Evolutionary conservation across 2,329 filamentous ascomycete genomes (phyloP), one percentile per base, ranked within the genome.

Genomic region (Xylaria multiplex): DNA sequence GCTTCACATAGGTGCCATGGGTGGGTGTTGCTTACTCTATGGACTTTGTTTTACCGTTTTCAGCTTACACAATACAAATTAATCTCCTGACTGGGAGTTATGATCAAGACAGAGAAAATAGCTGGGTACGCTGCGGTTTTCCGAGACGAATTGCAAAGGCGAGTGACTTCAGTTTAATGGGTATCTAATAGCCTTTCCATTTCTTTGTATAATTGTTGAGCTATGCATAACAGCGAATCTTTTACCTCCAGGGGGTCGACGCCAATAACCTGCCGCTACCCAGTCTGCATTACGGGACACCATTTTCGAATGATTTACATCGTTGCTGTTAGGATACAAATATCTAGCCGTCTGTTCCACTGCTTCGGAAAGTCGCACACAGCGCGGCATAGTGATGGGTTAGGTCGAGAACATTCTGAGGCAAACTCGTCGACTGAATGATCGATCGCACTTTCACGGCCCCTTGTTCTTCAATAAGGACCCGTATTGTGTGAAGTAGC

Each of bases 361-460:
- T 96, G 85, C 94, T 98, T 74, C 93, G 89, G 82, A 99, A 99
- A 0, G 93, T 93, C 22, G 95, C 94, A 78, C 96, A 99, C 42
- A 99, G 84, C 63, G 93, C 93, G 22, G 95, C 96, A 77, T 99
- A 99, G 77, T 97, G 92, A 79, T 99, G 95, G 30, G 96, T 98
- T 66, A 99, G 82, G 77, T 98, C 95, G 61, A 98, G 85, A 45
- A 99, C 94, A 66, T 92, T 90, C 80, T 98, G 96, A 11, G 95
- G 94, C 68, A 99, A 82, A 78, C 92, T 97, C 2, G 95, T 98
- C 1, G 95, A 93, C 80, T 99, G 96, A 60, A 99, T 93, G 76
- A 99, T 97, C 79, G 93, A 97, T 76, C 96, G 88, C 61, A 99
- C 92, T 81, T 99, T 99, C 79, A 99, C 93, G 1, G 95, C 95